These are phyloP conservation scores for Boletus austroedulis DNA, from an alignment of 1,284 basidiomycete species.

Conservation along the genomic window DNA sequence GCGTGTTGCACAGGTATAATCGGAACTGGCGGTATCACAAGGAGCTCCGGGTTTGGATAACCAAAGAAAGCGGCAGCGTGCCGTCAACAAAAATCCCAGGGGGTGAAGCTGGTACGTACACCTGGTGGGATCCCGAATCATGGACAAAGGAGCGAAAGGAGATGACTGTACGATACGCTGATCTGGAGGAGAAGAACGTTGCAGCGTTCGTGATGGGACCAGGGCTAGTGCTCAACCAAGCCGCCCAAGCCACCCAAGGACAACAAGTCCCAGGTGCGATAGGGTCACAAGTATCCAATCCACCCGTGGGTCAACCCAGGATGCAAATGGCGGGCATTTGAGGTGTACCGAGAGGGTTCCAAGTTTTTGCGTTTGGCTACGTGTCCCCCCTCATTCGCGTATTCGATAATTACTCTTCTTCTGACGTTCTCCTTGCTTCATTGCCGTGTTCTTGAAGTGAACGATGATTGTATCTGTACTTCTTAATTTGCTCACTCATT, in stretches of 20 bases:
- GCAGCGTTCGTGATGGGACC: constrained; percentile 58
- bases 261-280: constrained; percentile 34
- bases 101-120: constrained; percentile 87
- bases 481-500: constrained; percentile 35
- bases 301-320: constrained; percentile 30
- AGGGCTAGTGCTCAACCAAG: constrained; percentile 47
- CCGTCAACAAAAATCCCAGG: constrained; percentile 86
- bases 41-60: constrained; percentile 92
- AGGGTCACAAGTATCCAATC: constrained; percentile 29
- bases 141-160: constrained; percentile 87
- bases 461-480: constrained; percentile 41
- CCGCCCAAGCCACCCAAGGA: constrained; percentile 25
- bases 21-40: constrained; percentile 99
- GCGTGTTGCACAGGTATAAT: constrained; percentile 63
- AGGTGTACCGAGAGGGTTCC: constrained; percentile 21
- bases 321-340: constrained; percentile 38
- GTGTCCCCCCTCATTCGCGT: constrained; percentile 1
- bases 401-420: constrained; percentile 20
- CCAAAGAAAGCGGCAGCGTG: constrained; percentile 83
- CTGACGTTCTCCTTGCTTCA: constrained; percentile 20
- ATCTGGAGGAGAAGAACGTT: constrained; percentile 82
- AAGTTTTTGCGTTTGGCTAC: constrained; percentile 1
- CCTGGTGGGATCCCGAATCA: constrained; percentile 87
- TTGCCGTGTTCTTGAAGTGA: constrained; percentile 35
- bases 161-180: constrained; percentile 82